These are phyloP conservation scores for Hypomontagnella monticulosa DNA, from an alignment of 495 filamentous ascomycete species.

Conservation along the genomic window DNA sequence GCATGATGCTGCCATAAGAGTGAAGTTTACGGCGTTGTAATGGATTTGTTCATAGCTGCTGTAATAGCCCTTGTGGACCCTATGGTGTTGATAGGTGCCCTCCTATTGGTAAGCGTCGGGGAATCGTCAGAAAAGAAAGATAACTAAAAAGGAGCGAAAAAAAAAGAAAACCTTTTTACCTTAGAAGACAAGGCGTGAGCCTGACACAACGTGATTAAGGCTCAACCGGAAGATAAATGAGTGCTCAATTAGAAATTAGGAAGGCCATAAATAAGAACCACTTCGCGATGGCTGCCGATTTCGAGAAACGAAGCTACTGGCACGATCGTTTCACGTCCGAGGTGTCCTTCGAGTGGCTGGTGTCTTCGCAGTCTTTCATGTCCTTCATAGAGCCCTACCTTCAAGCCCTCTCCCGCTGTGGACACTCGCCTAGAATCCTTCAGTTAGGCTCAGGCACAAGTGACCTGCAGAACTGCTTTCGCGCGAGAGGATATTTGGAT, in stretches of 20 bases:
- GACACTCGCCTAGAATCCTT: conserved; percentile 39
- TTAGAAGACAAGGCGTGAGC: too few relatives aligned
- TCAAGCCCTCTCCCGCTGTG: not conserved
- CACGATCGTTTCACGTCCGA: conserved; percentile 50
- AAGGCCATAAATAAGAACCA: not conserved
- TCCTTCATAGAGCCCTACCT: conserved; percentile 46
- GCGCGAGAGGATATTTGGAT: conserved; percentile 42
- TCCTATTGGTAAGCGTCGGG: too few relatives aligned
- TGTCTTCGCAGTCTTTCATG: conserved; percentile 49
- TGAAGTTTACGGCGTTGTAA: too few relatives aligned
- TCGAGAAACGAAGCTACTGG: conserved; percentile 56
- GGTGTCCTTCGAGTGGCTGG: conserved; percentile 53
- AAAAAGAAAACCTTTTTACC: too few relatives aligned
- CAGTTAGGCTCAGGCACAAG: conserved; percentile 56
- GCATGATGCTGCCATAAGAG: too few relatives aligned
- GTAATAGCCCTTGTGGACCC: too few relatives aligned
- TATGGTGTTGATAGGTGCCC: too few relatives aligned
- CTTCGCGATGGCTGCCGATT: conserved; percentile 39
- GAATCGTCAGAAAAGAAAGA: too few relatives aligned
- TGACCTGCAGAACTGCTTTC: conserved; percentile 52
- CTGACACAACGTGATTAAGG: too few relatives aligned
- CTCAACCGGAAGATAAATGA: too few relatives aligned
- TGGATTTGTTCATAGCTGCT: too few relatives aligned
- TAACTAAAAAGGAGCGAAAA: too few relatives aligned
- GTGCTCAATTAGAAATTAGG: not conserved